Base-by-base conservation (phyloP, 2,329 filamentous ascomycete genomes). In the Penicillium sp. region DNA sequence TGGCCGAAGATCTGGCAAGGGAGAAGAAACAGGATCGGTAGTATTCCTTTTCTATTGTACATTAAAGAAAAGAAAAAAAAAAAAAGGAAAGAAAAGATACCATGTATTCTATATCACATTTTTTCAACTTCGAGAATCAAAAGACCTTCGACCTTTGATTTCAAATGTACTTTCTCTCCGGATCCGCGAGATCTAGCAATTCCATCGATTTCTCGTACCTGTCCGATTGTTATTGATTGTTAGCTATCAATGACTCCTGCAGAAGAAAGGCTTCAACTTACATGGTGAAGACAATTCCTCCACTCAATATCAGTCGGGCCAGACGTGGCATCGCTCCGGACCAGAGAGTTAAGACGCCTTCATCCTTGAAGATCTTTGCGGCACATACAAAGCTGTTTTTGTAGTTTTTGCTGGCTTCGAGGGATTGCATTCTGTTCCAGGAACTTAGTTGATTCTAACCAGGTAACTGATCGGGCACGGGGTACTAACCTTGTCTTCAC, bases 241-340 rank as follows among this genome's bases (percentile, higher is more conserved):
- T 11, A 38, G 50, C 55, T 44, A 59, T 44, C 31, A 48, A 31
- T 32, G 31, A 28, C 35, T 28, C 39, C 28, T 10, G 18, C 43
- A 22, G 23, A 36, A n/a, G 31, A 14, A 31, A n/a, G 34, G 37
- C n/a, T 26, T 32, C 27, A 38, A 70, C 77, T 62, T 70, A 85
- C 81, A 97, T 94, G 18, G 93, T 94, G 65, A 98, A 98, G 32
- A 98, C 93, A 63, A 98, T 95, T 14, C 93, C 93, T 46, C 93
- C 93, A 63, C 89, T 96, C 69, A 97, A 70, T 34, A 96, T 86
- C 58, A 98, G 68, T 47, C 93, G 77, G 20, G 83, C 91, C 61
- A 98, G 70, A 44, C 93, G 77, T 1, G 93, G 93, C 57, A 97
- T 64, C 18, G 93, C 91, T 22, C 93, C 93, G 57, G 87, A 91